Percentiles rank a stretch among this genome's conserved stretches.
Conservation (phyloP, 345 rosid species). For the Stellera chamaejasme region DNA sequence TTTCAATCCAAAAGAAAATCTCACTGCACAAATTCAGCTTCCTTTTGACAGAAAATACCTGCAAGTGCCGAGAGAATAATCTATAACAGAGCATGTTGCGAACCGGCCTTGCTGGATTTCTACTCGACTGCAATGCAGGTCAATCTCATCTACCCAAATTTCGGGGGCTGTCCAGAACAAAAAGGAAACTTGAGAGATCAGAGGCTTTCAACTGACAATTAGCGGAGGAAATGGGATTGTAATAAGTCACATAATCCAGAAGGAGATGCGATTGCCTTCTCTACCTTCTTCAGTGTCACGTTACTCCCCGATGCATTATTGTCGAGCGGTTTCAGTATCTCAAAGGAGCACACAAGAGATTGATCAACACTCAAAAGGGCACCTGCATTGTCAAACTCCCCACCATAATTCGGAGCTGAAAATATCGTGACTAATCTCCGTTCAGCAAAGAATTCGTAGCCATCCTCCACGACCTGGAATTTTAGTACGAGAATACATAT, state of each 20-base stretch:
- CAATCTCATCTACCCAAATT: constrained; percentile 22
- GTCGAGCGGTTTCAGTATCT: constrained; percentile 74
- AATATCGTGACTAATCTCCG: constrained; percentile 85
- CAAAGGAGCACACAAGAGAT: constrained; percentile 77
- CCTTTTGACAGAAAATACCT: constrained; percentile 6
- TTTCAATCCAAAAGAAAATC: no score
- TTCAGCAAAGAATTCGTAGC: constrained; percentile 89
- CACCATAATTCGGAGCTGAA: constrained; percentile 99
- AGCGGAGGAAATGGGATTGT: background rate
- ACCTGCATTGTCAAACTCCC: constrained; percentile 98
- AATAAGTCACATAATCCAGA: background rate
- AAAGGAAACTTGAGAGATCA: constrained; percentile 3
- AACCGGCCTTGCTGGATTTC: constrained; percentile 17
- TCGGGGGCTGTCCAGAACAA: constrained; percentile 34
- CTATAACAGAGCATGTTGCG: background rate
- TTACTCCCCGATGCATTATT: constrained; percentile 31
- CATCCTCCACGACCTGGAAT: constrained; percentile 95
- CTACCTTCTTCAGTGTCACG: constrained; percentile 59
- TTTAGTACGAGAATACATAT: no score
- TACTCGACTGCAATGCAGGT: constrained; percentile 1
- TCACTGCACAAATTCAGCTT: background rate
- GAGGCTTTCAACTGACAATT: background rate
- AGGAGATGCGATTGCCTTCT: background rate
- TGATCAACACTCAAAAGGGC: constrained; percentile 75
- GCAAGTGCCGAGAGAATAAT: constrained; percentile 3